Evolutionary conservation across 164 flowering plant genomes (phyloP).

Genomic region (Vitis riparia): DNA sequence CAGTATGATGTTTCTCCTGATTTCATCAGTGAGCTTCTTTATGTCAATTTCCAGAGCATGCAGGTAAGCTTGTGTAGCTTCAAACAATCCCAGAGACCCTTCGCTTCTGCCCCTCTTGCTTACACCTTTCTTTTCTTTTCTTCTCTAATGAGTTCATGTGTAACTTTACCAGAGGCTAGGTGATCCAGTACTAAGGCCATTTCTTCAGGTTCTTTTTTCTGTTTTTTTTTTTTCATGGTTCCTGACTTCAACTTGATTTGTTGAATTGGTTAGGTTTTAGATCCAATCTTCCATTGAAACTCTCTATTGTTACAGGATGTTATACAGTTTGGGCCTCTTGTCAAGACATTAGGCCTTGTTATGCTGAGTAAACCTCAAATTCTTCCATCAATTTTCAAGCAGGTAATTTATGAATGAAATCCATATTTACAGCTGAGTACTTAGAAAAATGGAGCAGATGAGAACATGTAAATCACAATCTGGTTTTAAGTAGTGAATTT

Average conservation of each 20-base stretch:
- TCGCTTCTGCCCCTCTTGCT: not conserved
- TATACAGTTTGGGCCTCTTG: slow-evolving; percentile 87
- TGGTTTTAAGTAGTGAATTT: not conserved
- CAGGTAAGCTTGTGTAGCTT: slow-evolving; percentile 44
- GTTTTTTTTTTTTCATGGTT: not conserved
- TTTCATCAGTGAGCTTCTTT: slow-evolving; percentile 86
- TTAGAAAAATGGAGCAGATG: no score
- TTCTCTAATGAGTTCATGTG: slow-evolving; percentile 6
- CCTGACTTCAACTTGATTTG: not conserved
- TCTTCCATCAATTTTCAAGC: slow-evolving; percentile 81
- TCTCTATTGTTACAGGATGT: slow-evolving; percentile 64
- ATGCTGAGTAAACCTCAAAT: slow-evolving; percentile 82
- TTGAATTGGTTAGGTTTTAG: not conserved
- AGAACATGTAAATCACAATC: no score
- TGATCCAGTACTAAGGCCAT: slow-evolving; percentile 89
- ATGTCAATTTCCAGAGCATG: slow-evolving; percentile 78
- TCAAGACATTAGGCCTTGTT: slow-evolving; percentile 82
- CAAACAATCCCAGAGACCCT: not conserved
- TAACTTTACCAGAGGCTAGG: slow-evolving; percentile 66
- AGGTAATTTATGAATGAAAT: slow-evolving; percentile 45
- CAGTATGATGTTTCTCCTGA: slow-evolving; percentile 60
- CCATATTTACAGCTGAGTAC: not conserved
- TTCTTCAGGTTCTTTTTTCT: slow-evolving; percentile 73
- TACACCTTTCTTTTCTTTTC: not conserved
- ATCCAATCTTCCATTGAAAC: not conserved